Conservation (phyloP, 257 asterid species). For the Prunella vulgaris region DNA sequence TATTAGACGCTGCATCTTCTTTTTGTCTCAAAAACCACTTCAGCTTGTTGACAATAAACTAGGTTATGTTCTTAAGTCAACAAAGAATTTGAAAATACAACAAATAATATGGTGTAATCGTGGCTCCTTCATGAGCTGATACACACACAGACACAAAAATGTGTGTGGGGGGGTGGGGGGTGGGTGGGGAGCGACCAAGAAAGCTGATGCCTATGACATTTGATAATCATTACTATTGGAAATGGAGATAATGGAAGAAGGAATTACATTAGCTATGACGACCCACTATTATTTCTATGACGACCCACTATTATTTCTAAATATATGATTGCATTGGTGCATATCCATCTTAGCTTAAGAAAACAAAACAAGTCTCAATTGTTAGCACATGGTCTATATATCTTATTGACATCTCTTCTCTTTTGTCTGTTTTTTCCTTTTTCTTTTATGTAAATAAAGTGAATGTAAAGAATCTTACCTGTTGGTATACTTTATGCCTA, state of each 20-base stretch:
- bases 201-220: not conserved
- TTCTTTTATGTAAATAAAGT: slow-evolving; percentile 3
- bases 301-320: not conserved
- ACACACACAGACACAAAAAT: too few species aligned
- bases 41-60: not conserved
- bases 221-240: not conserved
- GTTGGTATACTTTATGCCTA: slow-evolving; percentile 72
- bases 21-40: too few species aligned
- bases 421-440: not conserved
- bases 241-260: not conserved
- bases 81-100: not conserved
- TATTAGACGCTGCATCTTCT: not conserved
- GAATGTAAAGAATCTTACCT: slow-evolving; percentile 43
- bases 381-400: not conserved
- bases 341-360: not conserved
- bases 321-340: not conserved
- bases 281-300: not conserved
- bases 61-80: not conserved
- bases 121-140: not conserved
- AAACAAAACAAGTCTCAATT: not conserved
- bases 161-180: too few species aligned
- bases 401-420: not conserved
- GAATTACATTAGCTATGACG: not conserved
- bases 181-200: too few species aligned
- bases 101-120: not conserved